These are phyloP conservation scores for Penicillium sp. DNA, from an alignment of 2,329 filamentous ascomycete species.

Conservation along the genomic window DNA sequence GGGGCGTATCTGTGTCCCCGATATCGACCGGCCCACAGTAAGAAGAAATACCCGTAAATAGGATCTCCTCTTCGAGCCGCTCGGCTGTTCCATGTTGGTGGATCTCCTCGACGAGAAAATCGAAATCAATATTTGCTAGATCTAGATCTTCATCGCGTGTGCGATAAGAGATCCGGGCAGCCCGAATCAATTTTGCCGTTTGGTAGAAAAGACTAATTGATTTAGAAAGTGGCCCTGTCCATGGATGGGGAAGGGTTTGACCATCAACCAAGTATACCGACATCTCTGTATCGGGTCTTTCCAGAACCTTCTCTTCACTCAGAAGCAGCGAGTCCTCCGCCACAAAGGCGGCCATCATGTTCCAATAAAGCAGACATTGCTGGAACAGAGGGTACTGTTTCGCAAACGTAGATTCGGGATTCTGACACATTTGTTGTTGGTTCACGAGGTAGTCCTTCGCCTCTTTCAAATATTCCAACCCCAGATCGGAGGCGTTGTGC, in stretches of 20 bases:
- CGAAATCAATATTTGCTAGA: conserved; percentile 18
- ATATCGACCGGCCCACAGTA: conserved; percentile 25
- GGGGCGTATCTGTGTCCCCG: conserved; percentile 24
- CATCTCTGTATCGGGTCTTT: conserved; percentile 14
- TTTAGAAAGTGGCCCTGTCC: conserved; percentile 23
- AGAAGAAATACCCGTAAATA: conserved; percentile 21
- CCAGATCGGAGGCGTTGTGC: conserved; percentile 22
- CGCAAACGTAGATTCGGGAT: conserved; percentile 16
- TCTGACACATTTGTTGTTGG: conserved; percentile 18
- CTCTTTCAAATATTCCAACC: conserved; percentile 21
- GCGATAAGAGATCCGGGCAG: conserved; percentile 15
- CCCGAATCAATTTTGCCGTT: conserved; percentile 19
- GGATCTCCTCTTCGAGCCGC: conserved; percentile 18
- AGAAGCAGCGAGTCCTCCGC: conserved; percentile 21
- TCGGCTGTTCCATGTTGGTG: conserved; percentile 20
- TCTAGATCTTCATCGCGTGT: conserved; percentile 9
- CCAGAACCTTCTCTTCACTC: conserved; percentile 13
- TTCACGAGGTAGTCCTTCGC: conserved; percentile 21
- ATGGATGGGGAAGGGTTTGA: conserved; percentile 21
- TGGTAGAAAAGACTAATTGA: conserved; percentile 20
- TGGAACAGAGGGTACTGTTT: conserved; percentile 25
- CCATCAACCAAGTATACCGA: conserved; percentile 24
- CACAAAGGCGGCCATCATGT: conserved; percentile 24
- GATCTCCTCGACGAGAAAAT: conserved; percentile 18
- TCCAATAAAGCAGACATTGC: conserved; percentile 25